Evolutionary conservation across 192 early-diverging fungal genomes (phyloP), one percentile per base, ranked within the genome.

Genomic region (Radiomyces spectabilis): DNA sequence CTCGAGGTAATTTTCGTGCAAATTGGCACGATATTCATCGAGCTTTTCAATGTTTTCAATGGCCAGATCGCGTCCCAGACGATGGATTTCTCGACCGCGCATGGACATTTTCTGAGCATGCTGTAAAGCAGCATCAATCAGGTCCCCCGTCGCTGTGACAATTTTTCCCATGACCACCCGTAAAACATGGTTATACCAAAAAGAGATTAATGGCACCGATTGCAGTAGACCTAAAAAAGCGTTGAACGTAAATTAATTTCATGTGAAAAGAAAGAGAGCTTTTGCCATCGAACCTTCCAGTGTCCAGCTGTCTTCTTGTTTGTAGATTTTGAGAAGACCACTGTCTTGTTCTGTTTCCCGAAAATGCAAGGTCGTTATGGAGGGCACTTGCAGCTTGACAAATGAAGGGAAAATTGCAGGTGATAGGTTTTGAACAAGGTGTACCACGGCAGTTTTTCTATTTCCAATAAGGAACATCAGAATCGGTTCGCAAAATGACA

Each of bases 241-340:
- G 19, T 15, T 19, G 40, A 18, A 30, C 21, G 8, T 13, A 12
- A 9, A 18, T 15, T 44, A 24, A 29, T 16, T 9, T 42, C n/a
- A 13, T 24, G n/a, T 31, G 3, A 31, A 57, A 50, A 12, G 24
- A 34, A 51, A 51, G 34, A 51, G 43, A 59, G 27, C n/a, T 25
- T 24, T 51, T 26, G 15, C 24, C 3, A 24, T 3, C 13, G 26
- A 51, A 60, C 65, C 78, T 53, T 76, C 78, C n/a, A 81, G 47
- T 3, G 76, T 74, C 78, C 78, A 81, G 6, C 68, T 78, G 35
- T 81, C 78, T 47, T 81, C 76, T 37, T 81, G 76, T 39, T 66
- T 63, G 29, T 72, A 73, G 29, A 81, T 76, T 57, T 76, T 74
- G 5, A 59, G 46, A 21, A 64, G 50, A 19, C 73, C 76, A 44